A percentile compares a stretch with the other conserved stretches of the same genome.
These are phyloP conservation scores for Candida endomychidarum DNA, from an alignment of 805 yeast genomes.

Conservation along the genomic window DNA sequence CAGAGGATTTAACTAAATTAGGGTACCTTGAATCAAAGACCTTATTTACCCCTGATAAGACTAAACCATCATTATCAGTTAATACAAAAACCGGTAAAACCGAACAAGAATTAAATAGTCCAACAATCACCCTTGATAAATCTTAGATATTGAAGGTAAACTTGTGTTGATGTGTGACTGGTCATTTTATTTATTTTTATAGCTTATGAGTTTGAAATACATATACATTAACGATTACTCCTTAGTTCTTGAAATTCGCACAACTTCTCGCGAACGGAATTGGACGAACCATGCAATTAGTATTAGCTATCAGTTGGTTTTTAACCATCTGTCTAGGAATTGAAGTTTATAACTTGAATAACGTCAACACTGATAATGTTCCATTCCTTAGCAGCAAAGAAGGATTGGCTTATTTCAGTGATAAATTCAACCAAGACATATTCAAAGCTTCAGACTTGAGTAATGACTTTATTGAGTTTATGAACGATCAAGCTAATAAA, in stretches of 20 bases:
- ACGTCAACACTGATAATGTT: background rate
- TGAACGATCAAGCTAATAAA: slow-evolving; percentile 17
- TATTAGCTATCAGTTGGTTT: slow-evolving; percentile 6
- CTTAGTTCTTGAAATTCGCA: background rate
- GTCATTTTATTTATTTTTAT: background rate
- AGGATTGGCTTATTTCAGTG: slow-evolving; percentile 46
- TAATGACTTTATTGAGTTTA: slow-evolving; percentile 23
- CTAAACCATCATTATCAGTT: slow-evolving; percentile 17
- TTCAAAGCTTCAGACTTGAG: slow-evolving; percentile 14
- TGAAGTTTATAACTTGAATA: slow-evolving; percentile 8
- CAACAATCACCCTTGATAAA: slow-evolving; percentile 42
- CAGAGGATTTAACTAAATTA: slow-evolving; percentile 27
- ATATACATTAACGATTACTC: too few species aligned
- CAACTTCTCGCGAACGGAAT: background rate
- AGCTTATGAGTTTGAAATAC: background rate
- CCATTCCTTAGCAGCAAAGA: slow-evolving; percentile 17
- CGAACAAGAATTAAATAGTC: slow-evolving; percentile 16
- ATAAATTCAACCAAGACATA: slow-evolving; percentile 22
- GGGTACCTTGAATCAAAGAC: slow-evolving; percentile 34
- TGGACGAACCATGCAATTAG: slow-evolving; percentile 7
- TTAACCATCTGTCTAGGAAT: slow-evolving; percentile 6
- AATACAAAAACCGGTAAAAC: slow-evolving; percentile 16
- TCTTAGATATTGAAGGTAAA: slow-evolving; percentile 9
- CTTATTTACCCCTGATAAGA: slow-evolving; percentile 30
- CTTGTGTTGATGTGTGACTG: background rate